Conservation (phyloP, 345 rosid genomes). For the Mallotus nudiflorus region DNA sequence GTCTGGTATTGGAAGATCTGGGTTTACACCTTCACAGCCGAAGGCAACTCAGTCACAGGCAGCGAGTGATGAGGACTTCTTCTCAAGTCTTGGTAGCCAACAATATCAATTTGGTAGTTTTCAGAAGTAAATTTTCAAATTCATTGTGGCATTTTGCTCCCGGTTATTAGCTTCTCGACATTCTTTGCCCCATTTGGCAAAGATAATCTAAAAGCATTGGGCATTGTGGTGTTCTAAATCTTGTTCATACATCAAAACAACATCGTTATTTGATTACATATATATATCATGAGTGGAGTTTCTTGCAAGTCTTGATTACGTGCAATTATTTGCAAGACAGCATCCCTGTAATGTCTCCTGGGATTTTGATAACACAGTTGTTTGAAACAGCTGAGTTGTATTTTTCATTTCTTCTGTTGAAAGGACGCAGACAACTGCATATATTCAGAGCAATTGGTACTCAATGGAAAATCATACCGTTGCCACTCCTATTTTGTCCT, state of each 20-base stretch:
- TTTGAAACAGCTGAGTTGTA: background rate
- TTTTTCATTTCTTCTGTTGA: background rate
- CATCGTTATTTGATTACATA: slow-evolving; percentile 9
- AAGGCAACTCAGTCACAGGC: slow-evolving; percentile 31
- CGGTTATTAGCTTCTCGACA: background rate
- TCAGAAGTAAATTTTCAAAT: slow-evolving; percentile 44
- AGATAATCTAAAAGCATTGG: background rate
- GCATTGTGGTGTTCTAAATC: slow-evolving; percentile 10
- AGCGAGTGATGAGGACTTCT: slow-evolving; percentile 53
- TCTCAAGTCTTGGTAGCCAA: slow-evolving; percentile 64
- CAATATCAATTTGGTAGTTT: slow-evolving; percentile 61
- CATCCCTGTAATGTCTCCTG: background rate
- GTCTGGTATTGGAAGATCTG: slow-evolving; percentile 71
- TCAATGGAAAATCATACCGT: too few relatives aligned
- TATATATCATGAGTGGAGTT: slow-evolving; percentile 1
- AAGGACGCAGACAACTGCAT: background rate
- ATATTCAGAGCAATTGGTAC: background rate
- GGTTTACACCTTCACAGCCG: slow-evolving; percentile 38
- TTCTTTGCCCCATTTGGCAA: slow-evolving; percentile 6
- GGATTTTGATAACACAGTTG: background rate
- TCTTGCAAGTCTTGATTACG: background rate
- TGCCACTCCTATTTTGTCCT: too few relatives aligned
- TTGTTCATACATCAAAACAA: slow-evolving; percentile 11
- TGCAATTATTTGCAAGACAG: background rate
- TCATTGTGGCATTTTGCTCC: background rate